A percentile compares a stretch with the other conserved stretches of the same genome.
phyloP scores from a whole-genome alignment of 202 grass and related monocot species.

The Zoysia matrella region DNA sequence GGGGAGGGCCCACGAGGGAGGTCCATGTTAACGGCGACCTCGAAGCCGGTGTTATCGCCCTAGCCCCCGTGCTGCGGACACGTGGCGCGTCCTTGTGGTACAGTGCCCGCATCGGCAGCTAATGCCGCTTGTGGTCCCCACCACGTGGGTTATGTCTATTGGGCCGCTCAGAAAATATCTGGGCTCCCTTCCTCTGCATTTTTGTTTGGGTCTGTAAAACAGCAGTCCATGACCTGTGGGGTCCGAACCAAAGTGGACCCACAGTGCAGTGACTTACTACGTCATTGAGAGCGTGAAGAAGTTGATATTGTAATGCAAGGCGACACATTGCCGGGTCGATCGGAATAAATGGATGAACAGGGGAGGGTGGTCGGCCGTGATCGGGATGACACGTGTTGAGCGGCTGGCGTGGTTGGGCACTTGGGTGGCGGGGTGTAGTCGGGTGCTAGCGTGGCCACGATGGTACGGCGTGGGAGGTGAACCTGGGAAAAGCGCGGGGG shows the following conservation, averaged over 20 bases:
- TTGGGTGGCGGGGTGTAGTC: constrained; percentile 15
- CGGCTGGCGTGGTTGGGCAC: constrained; percentile 32
- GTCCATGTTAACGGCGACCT: constrained; percentile 43
- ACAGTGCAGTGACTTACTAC: neutral
- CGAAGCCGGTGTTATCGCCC: constrained; percentile 48
- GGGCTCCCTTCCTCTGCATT: neutral
- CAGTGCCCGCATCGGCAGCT: constrained; percentile 12
- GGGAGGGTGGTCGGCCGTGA: constrained; percentile 54
- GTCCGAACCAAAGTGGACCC: accelerated
- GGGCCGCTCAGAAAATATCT: constrained; percentile 44
- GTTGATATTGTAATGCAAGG: neutral
- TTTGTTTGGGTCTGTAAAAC: no score
- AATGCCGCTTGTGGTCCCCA: constrained; percentile 24
- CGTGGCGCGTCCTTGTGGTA: constrained; percentile 36
- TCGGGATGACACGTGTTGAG: constrained; percentile 54
- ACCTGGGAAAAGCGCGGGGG: constrained; percentile 39
- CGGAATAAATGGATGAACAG: constrained; percentile 43
- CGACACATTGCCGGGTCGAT: constrained; percentile 47
- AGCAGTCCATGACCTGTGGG: neutral
- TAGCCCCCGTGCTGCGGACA: constrained; percentile 20
- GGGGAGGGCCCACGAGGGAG: neutral
- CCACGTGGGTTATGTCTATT: constrained; percentile 44
- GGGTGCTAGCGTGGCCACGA: constrained; percentile 63
- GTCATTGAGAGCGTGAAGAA: neutral
- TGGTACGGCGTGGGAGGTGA: constrained; percentile 29